These are phyloP conservation scores for Tylopilus sp. DNA, from an alignment of 1,284 basidiomycete genomes.

Conservation along the genomic window DNA sequence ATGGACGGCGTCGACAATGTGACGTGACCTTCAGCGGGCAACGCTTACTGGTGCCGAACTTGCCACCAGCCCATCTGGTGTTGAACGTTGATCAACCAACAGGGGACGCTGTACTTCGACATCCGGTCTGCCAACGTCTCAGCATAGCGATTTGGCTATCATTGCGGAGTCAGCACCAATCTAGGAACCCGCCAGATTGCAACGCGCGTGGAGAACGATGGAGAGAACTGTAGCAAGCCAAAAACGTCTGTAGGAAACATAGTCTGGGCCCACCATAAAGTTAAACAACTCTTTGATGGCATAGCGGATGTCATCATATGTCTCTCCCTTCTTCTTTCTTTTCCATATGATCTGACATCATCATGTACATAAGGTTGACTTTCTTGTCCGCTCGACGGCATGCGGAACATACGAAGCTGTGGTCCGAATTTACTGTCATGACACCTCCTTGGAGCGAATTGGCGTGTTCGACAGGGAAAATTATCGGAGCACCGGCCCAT, in stretches of 20 bases:
- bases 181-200: not conserved
- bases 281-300: constrained; percentile 71
- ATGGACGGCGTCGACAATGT: constrained; percentile 98
- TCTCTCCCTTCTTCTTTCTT: too few species aligned
- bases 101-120: constrained; percentile 91
- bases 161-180: constrained; percentile 6
- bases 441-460: too few species aligned
- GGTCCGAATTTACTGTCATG: too few species aligned
- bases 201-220: constrained; percentile 91
- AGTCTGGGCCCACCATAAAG: constrained; percentile 85
- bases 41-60: constrained; percentile 91
- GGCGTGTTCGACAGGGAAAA: too few species aligned
- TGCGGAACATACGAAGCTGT: too few species aligned
- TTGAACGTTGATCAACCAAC: constrained; percentile 99
- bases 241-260: constrained; percentile 90
- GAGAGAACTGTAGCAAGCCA: constrained; percentile 98
- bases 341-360: too few species aligned
- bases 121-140: constrained; percentile 98
- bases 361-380: too few species aligned
- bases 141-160: constrained; percentile 91
- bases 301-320: too few species aligned
- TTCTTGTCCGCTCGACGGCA: too few species aligned
- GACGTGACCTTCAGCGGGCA: constrained; percentile 96
- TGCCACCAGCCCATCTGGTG: constrained; percentile 98
- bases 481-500: too few species aligned